phyloP scores from a whole-genome alignment of 805 yeast genomes.

The Ogataea ramenticola region DNA sequence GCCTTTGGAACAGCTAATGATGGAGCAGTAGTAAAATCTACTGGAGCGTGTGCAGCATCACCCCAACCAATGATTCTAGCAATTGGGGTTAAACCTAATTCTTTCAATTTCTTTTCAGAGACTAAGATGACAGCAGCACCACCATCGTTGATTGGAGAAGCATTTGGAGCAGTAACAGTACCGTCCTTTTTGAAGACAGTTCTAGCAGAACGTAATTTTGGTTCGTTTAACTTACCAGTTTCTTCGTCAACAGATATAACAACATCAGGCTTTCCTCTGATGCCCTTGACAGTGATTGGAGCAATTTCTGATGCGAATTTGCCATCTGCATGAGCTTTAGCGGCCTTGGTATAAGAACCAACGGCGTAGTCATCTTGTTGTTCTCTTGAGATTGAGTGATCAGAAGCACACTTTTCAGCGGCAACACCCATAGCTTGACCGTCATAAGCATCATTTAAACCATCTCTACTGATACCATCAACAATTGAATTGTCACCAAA shows the following conservation, averaged over 20 bases:
- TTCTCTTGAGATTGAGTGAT: constrained; percentile 70
- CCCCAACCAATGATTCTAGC: constrained; percentile 94
- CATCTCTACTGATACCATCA: constrained; percentile 91
- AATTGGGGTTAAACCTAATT: constrained; percentile 80
- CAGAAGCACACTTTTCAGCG: constrained; percentile 93
- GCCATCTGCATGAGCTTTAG: constrained; percentile 68
- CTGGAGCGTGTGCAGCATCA: constrained; percentile 94
- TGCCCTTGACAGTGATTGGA: constrained; percentile 84
- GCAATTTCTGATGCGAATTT: constrained; percentile 79
- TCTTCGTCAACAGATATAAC: constrained; percentile 79
- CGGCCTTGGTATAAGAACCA: constrained; percentile 79
- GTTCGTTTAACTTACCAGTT: constrained; percentile 66
- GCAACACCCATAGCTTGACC: constrained; percentile 91
- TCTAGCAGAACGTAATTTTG: constrained; percentile 74
- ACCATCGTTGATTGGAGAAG: constrained; percentile 95
- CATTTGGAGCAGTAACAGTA: constrained; percentile 95
- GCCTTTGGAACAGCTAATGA: constrained; percentile 95
- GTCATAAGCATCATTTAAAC: constrained; percentile 87
- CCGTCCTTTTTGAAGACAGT: constrained; percentile 95
- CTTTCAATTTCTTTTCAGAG: constrained; percentile 76
- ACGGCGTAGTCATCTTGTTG: constrained; percentile 88
- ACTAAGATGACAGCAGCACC: constrained; percentile 92
- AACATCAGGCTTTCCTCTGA: constrained; percentile 83
- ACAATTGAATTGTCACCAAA: constrained; percentile 75
- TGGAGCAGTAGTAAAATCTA: constrained; percentile 95